These are phyloP conservation scores for Grosmannia penicillata DNA, from an alignment of 2,329 filamentous ascomycete genomes.

Conservation along the genomic window DNA sequence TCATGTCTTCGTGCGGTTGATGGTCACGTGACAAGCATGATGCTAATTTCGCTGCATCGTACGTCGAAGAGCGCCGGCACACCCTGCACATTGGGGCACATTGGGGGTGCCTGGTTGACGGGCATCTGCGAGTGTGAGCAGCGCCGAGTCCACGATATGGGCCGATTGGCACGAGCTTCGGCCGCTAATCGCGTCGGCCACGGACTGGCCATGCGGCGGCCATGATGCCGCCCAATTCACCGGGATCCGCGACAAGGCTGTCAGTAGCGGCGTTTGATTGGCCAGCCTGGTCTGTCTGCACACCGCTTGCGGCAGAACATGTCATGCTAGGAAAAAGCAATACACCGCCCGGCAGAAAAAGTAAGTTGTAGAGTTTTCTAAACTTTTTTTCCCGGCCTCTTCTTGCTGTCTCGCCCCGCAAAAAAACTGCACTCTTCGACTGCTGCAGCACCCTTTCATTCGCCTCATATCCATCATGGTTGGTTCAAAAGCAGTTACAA, in stretches of 20 bases:
- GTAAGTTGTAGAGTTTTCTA: constrained; percentile 1
- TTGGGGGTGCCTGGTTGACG: no score
- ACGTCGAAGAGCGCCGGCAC: no score
- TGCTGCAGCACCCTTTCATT: background rate
- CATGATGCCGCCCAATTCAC: no score
- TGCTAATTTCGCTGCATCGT: no score
- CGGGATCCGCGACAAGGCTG: constrained; percentile 1
- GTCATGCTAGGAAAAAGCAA: background rate
- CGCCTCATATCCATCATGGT: constrained; percentile 4
- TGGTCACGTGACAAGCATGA: no score
- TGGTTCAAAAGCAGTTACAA: constrained; percentile 5
- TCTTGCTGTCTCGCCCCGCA: constrained; percentile 1
- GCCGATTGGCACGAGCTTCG: no score
- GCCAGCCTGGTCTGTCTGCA: background rate
- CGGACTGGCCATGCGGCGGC: no score
- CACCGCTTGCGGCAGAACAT: constrained; percentile 4
- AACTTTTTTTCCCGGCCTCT: constrained; percentile 3
- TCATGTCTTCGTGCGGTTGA: no score
- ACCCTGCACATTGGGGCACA: no score
- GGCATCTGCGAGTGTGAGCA: no score
- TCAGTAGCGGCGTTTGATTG: background rate
- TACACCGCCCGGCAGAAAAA: constrained; percentile 12
- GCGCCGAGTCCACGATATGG: no score
- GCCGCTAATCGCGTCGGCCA: no score
- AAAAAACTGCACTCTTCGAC: background rate